A percentile compares a stretch with the other conserved stretches of the same genome.
Conservation (phyloP, 2,329 filamentous ascomycete genomes). For the Colletotrichum gloeosporioides region DNA sequence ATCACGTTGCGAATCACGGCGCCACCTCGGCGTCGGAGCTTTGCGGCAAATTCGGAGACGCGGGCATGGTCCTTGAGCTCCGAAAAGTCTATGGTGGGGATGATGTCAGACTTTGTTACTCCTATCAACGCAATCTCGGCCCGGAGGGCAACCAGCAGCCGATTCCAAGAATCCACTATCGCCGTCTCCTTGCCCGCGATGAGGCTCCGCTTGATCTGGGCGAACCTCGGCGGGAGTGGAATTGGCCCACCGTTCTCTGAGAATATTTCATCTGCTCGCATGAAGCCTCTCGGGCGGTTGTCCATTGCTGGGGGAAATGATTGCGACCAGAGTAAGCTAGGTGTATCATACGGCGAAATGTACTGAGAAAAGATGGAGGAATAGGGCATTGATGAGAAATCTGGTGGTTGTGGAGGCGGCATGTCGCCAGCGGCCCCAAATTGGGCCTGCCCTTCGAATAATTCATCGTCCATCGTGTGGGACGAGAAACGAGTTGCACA, state of each 20-base stretch:
- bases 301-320: conserved; percentile 19
- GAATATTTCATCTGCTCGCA: conserved; percentile 18
- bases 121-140: conserved; percentile 59
- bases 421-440: not conserved
- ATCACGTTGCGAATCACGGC: conserved; percentile 69
- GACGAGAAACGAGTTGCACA: not conserved
- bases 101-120: conserved; percentile 54
- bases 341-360: conserved; percentile 21
- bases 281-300: conserved; percentile 17
- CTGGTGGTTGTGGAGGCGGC: not conserved
- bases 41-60: conserved; percentile 53
- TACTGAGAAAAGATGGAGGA: conserved; percentile 10
- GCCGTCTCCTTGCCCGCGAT: conserved; percentile 60
- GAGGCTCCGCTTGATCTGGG: conserved; percentile 59
- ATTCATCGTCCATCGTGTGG: conserved; percentile 1
- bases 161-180: conserved; percentile 60
- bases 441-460: not conserved
- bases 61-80: conserved; percentile 53
- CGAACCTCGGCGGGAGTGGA: conserved; percentile 64
- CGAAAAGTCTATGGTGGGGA: conserved; percentile 60
- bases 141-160: conserved; percentile 56
- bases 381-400: conserved; percentile 9
- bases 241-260: conserved; percentile 33
- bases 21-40: conserved; percentile 49
- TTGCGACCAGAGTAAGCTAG: conserved; percentile 23